phyloP scores from a whole-genome alignment of 345 rosid genomes.

The Fremontodendron californicum region DNA sequence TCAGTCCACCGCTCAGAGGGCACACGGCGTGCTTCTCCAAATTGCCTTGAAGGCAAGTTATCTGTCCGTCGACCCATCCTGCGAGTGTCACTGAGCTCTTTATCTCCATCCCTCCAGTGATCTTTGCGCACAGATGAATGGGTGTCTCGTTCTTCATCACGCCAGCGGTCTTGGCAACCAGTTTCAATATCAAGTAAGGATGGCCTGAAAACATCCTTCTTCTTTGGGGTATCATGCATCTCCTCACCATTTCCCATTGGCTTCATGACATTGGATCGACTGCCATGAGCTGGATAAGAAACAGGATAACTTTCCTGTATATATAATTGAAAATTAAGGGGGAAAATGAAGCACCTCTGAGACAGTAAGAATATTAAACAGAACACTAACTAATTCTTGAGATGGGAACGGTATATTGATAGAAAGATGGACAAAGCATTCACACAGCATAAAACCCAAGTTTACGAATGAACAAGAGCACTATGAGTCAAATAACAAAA shows the following conservation, averaged over 20 bases:
- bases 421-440: not conserved
- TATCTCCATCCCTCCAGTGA: slow-evolving; percentile 82
- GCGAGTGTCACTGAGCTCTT: slow-evolving; percentile 62
- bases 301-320: slow-evolving; percentile 53
- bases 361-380: not conserved
- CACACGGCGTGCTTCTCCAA: slow-evolving; percentile 69
- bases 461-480: not conserved
- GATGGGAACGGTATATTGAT: not conserved
- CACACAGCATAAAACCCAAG: not conserved
- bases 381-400: not conserved
- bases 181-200: slow-evolving; percentile 73
- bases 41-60: slow-evolving; percentile 50
- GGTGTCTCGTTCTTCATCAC: slow-evolving; percentile 92
- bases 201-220: slow-evolving; percentile 77
- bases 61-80: slow-evolving; percentile 71
- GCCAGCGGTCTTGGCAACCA: slow-evolving; percentile 84
- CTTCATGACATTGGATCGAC: slow-evolving; percentile 39
- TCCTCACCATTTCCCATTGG: slow-evolving; percentile 55
- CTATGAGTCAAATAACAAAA: not conserved
- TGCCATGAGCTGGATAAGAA: slow-evolving; percentile 35
- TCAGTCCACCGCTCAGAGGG: slow-evolving; percentile 81
- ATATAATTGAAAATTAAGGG: not conserved
- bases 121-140: slow-evolving; percentile 58
- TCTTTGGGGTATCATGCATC: slow-evolving; percentile 56
- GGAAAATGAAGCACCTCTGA: not conserved